Evolutionary conservation across 2,329 filamentous ascomycete genomes (phyloP).

Genomic region (Aspergillus luchuensis): DNA sequence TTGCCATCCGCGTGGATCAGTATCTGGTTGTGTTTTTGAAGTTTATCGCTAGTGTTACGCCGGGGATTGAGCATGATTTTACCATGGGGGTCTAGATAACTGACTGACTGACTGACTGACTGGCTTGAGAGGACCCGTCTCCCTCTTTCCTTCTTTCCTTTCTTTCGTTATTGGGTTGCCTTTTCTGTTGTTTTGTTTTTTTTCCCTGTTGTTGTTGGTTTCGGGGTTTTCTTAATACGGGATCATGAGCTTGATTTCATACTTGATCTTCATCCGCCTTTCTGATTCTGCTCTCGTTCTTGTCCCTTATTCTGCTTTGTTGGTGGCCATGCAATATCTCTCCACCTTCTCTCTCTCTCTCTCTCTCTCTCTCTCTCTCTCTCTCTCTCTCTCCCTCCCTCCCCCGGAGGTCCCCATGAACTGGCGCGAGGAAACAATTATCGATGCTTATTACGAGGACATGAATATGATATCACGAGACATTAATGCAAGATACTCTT

Average conservation of each 20-base stretch:
- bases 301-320: not conserved
- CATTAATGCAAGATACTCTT: not conserved
- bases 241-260: not conserved
- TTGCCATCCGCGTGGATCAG: constrained; percentile 54
- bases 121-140: no score
- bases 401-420: no score
- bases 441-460: not conserved
- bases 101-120: not conserved
- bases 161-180: not conserved
- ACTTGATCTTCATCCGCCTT: not conserved
- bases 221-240: not conserved
- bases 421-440: not conserved
- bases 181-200: not conserved
- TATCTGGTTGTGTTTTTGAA: constrained; percentile 56
- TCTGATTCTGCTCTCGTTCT: not conserved
- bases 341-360: no score
- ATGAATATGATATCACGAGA: not conserved
- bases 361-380: no score
- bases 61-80: constrained; percentile 96
- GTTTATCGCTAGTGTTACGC: constrained; percentile 87
- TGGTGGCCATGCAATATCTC: not conserved
- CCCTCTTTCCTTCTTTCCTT: not conserved
- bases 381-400: no score
- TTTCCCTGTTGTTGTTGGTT: not conserved
- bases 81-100: constrained; percentile 80